Evolutionary conservation across 805 yeast species (phyloP).

Genomic region (Metschnikowia lunata): DNA sequence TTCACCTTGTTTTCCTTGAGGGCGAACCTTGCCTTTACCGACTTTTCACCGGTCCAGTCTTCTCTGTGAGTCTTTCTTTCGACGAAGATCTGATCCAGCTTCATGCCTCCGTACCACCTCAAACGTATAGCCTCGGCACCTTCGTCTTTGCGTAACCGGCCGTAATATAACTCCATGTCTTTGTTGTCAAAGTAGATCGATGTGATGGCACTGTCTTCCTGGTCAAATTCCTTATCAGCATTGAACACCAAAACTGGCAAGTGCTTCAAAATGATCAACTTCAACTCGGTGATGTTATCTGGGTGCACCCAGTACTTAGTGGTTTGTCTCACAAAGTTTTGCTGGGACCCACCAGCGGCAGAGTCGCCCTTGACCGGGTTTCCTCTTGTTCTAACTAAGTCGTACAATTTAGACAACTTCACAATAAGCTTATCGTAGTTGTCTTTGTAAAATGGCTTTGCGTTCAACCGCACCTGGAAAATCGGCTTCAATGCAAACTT

Average conservation of each 20-base stretch:
- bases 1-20: conserved; percentile 89
- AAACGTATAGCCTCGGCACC: conserved; percentile 98
- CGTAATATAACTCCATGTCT: conserved; percentile 86
- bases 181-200: conserved; percentile 93
- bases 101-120: conserved; percentile 99
- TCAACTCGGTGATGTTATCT: conserved; percentile 94
- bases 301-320: conserved; percentile 99
- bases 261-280: conserved; percentile 87
- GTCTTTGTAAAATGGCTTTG: conserved; percentile 95
- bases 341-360: conserved; percentile 97
- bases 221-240: conserved; percentile 91
- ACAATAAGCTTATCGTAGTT: conserved; percentile 88
- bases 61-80: conserved; percentile 98
- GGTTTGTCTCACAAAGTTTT: conserved; percentile 96
- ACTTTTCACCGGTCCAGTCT: conserved; percentile 99
- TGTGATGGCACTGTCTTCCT: conserved; percentile 93
- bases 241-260: conserved; percentile 96
- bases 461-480: conserved; percentile 85
- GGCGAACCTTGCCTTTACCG: conserved; percentile 96
- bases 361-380: conserved; percentile 94
- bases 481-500: conserved; percentile 72
- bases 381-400: conserved; percentile 92
- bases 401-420: conserved; percentile 82
- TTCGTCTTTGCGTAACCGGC: conserved; percentile 91
- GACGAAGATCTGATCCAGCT: conserved; percentile 83